These are phyloP conservation scores for Calonectria henricotiae DNA, from an alignment of 2,329 filamentous ascomycete genomes.

Conservation along the genomic window DNA sequence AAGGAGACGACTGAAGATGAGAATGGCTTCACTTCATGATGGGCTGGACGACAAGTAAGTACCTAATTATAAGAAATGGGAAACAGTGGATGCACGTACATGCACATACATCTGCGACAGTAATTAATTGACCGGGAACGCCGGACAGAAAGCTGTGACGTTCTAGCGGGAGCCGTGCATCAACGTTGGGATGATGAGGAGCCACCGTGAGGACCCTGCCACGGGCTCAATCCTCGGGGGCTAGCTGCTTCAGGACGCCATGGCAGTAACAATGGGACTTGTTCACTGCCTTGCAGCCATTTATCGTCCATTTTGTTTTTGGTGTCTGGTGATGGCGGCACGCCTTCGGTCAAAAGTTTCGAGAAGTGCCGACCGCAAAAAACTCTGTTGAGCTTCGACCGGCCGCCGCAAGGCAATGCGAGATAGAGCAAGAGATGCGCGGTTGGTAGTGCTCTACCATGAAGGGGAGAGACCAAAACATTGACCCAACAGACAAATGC, in stretches of 20 bases:
- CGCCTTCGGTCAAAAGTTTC: constrained; percentile 1
- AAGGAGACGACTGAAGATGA: not conserved
- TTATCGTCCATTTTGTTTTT: not conserved
- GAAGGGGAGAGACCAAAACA: too few relatives aligned
- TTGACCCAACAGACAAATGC: too few relatives aligned
- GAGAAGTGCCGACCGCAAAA: not conserved
- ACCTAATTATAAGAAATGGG: constrained; percentile 8
- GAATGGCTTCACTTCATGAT: not conserved
- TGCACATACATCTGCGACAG: not conserved
- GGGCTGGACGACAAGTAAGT: not conserved
- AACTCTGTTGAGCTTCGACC: not conserved
- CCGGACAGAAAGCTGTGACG: constrained; percentile 20
- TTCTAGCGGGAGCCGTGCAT: constrained; percentile 16
- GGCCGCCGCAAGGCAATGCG: not conserved
- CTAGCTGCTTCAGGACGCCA: not conserved
- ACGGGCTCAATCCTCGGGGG: constrained; percentile 14
- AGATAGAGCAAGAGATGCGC: not conserved
- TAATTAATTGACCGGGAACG: constrained; percentile 20
- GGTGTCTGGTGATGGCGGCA: not conserved
- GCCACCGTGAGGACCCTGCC: constrained; percentile 6
- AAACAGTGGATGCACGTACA: not conserved
- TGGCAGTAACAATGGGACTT: not conserved
- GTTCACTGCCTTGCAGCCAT: not conserved
- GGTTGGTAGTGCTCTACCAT: too few relatives aligned
- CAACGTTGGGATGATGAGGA: not conserved